phyloP scores from a whole-genome alignment of 2,329 filamentous ascomycete species.

The Aspergillus unguis region DNA sequence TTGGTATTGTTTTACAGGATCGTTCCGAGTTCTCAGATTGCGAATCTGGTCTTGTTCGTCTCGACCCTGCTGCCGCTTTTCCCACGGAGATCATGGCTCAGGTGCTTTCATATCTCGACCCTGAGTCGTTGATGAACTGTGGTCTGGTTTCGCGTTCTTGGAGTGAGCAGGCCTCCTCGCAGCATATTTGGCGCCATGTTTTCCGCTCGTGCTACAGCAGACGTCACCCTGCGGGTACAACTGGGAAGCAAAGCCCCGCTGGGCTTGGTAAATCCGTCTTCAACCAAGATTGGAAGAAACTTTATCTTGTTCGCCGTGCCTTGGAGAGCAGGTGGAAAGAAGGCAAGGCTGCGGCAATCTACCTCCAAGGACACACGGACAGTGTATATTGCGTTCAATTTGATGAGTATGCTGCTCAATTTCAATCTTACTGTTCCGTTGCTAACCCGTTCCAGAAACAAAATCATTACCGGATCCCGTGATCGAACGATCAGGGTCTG shows the following conservation, averaged over 20 bases:
- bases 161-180: slow-evolving; percentile 54
- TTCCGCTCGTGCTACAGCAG: slow-evolving; percentile 56
- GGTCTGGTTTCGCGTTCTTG: slow-evolving; percentile 58
- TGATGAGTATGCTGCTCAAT: slow-evolving; percentile 67
- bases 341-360: slow-evolving; percentile 75
- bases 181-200: slow-evolving; percentile 61
- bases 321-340: slow-evolving; percentile 77
- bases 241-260: slow-evolving; percentile 48
- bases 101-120: slow-evolving; percentile 60
- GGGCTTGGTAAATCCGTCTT: slow-evolving; percentile 55
- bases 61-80: slow-evolving; percentile 54
- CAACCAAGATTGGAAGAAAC: slow-evolving; percentile 77
- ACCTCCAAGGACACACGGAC: slow-evolving; percentile 88
- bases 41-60: slow-evolving; percentile 36
- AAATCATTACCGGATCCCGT: slow-evolving; percentile 94
- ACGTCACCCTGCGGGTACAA: slow-evolving; percentile 36
- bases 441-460: slow-evolving; percentile 59
- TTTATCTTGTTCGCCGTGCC: slow-evolving; percentile 73
- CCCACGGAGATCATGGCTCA: slow-evolving; percentile 59
- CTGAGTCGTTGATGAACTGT: slow-evolving; percentile 52
- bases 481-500: slow-evolving; percentile 95
- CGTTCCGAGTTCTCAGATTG: slow-evolving; percentile 34
- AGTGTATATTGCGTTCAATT: slow-evolving; percentile 98
- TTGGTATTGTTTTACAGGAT: slow-evolving; percentile 45
- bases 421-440: not conserved